phyloP scores from a whole-genome alignment of 768 basidiomycete genomes.

The Trametes maxima region DNA sequence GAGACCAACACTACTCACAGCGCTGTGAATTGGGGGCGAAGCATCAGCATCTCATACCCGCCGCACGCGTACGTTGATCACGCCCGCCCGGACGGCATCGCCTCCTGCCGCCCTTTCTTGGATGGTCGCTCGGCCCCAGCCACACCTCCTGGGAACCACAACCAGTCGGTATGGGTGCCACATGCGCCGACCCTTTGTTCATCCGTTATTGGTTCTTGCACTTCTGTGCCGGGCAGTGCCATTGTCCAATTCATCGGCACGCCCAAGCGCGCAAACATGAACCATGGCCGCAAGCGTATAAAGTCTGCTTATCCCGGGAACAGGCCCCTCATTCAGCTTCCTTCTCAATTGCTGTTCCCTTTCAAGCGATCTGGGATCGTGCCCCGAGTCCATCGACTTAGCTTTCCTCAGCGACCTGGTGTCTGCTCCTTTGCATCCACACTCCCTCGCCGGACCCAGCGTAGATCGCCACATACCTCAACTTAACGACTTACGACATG shows the following conservation, averaged over 20 bases:
- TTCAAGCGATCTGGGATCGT: conserved; percentile 19
- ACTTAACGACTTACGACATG: conserved; percentile 31
- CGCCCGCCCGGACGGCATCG: neutral
- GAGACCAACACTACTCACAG: neutral
- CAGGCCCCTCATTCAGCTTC: neutral
- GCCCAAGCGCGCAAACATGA: conserved; percentile 1
- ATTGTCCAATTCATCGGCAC: conserved; percentile 2
- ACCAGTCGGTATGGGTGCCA: neutral
- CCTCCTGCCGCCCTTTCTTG: neutral
- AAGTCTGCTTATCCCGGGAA: neutral
- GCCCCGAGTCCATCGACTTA: conserved; percentile 12
- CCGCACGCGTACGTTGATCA: conserved; percentile 3
- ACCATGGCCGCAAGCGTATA: neutral
- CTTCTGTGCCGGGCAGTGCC: neutral
- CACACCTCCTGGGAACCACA: neutral
- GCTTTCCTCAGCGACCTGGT: conserved; percentile 18
- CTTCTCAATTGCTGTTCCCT: conserved; percentile 6
- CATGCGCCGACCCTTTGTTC: conserved; percentile 7
- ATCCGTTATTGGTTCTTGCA: neutral
- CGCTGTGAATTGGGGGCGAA: too few species aligned
- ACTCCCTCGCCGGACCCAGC: conserved; percentile 14
- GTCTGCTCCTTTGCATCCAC: conserved; percentile 14
- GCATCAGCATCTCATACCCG: conserved; percentile 4
- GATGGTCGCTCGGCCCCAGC: neutral
- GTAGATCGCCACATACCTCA: conserved; percentile 16